Base-by-base conservation (phyloP, 352 stramenopile species). In the Phytophthora sp. region DNA sequence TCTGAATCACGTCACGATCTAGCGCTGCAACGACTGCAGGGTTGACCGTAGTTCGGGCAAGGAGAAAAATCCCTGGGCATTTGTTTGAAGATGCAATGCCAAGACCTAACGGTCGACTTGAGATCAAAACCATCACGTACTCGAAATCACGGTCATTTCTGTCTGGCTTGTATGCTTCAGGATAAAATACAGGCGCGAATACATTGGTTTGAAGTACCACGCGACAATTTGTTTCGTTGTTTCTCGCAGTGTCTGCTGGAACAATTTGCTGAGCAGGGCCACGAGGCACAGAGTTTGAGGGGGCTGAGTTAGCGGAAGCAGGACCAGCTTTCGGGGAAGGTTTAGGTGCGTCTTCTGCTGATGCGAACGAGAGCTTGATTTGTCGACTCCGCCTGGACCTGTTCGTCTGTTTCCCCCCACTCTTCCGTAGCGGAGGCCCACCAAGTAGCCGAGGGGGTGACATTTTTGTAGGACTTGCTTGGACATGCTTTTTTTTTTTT, bases 91-190 rank as follows among this genome's bases (percentile, higher is more conserved):
- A 69, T 4, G 48, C 23, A 24, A 92, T 68, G 20, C 77, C 78
- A 8, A 94, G 66, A 18, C 81, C 82, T n/a, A 92, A 62, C 26
- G 83, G 82, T 15, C 82, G 54, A 18, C 38, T 76, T 15, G 74
- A 61, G 24, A 89, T 76, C 27, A 92, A 44, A 10, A 89, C 37
- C 63, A 94, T 83, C 28, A 91, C 67, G 31, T 87, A 86, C 28
- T 91, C 75, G 43, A 83, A 79, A 7, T 76, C 46, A 41, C 65
- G 52, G 21, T 78, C 70, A 23, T 32, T 44, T 13, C 21, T 23
- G 2, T 74, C 52, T 38, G 43, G 38, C 3, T 62, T 48, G 42
- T 79, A 56, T 8, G 38, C 51, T 9, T 46, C 35, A 1, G 72
- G 66, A 20, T 71, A 68, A 45, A 73, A 65, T 20, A 44, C 50